Evolutionary conservation across 495 filamentous ascomycete species (phyloP).

Genomic region (Letharia columbiana): DNA sequence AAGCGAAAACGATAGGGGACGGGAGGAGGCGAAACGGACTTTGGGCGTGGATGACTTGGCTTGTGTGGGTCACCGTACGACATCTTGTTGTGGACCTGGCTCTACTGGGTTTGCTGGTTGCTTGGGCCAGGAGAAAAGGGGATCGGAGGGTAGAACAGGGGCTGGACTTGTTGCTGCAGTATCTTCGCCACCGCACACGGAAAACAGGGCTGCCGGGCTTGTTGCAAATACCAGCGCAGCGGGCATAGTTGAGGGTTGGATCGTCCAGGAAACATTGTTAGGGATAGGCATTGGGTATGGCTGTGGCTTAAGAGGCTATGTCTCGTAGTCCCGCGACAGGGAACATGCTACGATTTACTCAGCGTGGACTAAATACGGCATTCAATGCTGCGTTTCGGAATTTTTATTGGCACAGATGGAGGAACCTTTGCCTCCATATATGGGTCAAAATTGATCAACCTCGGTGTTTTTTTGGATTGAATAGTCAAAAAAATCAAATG

Average conservation of each 20-base stretch:
- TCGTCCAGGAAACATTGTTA: neutral
- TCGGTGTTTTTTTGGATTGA: neutral
- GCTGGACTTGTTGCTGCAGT: conserved; percentile 55
- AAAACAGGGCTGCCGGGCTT: conserved; percentile 31
- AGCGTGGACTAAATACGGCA: neutral
- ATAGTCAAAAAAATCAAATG: neutral
- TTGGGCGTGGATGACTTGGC: conserved; percentile 62
- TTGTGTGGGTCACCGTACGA: conserved; percentile 59
- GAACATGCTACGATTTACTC: neutral
- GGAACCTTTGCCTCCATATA: neutral
- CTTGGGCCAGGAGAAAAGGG: conserved; percentile 72
- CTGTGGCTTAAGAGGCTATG: neutral
- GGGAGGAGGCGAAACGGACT: conserved; percentile 46
- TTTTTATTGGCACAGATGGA: neutral
- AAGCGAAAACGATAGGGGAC: conserved; percentile 40
- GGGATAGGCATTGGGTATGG: neutral
- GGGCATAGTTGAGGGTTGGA: neutral
- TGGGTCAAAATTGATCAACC: neutral
- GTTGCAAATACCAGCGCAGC: neutral
- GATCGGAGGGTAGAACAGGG: conserved; percentile 71
- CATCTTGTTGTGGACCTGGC: conserved; percentile 66
- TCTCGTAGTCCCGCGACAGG: neutral
- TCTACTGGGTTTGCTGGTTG: conserved; percentile 57
- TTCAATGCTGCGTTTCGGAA: neutral
- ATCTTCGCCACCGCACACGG: conserved; percentile 50